Conservation (phyloP, 164 flowering plant genomes). For the Liquidambar formosana region DNA sequence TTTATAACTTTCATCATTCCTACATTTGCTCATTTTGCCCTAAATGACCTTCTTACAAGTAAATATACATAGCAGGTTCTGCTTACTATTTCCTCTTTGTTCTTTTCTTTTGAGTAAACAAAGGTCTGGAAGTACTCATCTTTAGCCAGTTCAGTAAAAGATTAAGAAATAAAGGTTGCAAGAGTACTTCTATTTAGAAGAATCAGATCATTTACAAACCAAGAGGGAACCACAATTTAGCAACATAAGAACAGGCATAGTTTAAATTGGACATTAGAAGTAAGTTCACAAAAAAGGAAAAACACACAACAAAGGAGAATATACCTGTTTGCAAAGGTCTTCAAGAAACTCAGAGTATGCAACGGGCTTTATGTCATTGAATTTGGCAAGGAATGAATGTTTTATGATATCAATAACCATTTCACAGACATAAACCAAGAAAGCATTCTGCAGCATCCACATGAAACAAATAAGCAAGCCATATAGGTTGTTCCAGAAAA, state of each 20-base stretch:
- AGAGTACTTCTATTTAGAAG: background rate
- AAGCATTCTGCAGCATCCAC: constrained; percentile 66
- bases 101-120: background rate
- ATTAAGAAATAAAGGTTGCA: background rate
- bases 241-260: background rate
- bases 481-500: background rate
- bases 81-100: background rate
- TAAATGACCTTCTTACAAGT: background rate
- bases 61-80: background rate
- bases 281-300: background rate
- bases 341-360: constrained; percentile 93
- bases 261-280: too few species aligned
- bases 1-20: too few species aligned
- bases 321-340: constrained; percentile 94
- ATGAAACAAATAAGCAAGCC: constrained; percentile 13
- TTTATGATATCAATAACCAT: constrained; percentile 80
- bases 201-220: background rate
- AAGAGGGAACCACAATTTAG: background rate
- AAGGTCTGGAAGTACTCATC: background rate
- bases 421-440: constrained; percentile 79
- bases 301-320: background rate
- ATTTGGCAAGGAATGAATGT: constrained; percentile 96
- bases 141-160: background rate
- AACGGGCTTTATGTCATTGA: constrained; percentile 85
- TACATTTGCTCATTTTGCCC: too few species aligned